phyloP scores from a whole-genome alignment of 805 yeast genomes.

The Novakomyces olei region DNA sequence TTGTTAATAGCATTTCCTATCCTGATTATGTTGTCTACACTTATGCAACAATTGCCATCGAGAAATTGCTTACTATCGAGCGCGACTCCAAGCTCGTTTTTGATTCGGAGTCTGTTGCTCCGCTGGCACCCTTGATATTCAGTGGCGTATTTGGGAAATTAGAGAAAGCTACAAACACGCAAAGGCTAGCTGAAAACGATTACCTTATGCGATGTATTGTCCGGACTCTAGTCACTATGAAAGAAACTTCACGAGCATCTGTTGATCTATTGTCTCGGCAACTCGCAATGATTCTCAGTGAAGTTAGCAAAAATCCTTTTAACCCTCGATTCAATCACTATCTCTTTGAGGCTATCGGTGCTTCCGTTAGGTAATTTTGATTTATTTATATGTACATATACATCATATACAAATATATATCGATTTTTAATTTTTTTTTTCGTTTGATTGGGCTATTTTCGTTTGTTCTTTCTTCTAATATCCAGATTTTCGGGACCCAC shows the following conservation, averaged over 20 bases:
- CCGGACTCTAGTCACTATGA: conserved; percentile 61
- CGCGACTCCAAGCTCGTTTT: conserved; percentile 33
- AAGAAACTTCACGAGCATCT: conserved; percentile 19
- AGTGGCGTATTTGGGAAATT: conserved; percentile 46
- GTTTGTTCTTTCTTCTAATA: too few relatives aligned
- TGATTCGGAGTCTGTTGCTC: conserved; percentile 46
- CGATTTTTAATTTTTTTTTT: too few relatives aligned
- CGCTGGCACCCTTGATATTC: conserved; percentile 38
- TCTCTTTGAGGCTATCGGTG: conserved; percentile 70
- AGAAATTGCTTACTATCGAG: conserved; percentile 62
- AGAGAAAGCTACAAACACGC: conserved; percentile 44
- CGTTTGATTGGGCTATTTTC: too few relatives aligned
- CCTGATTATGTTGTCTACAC: conserved; percentile 68
- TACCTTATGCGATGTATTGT: conserved; percentile 56
- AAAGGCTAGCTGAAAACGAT: conserved; percentile 85
- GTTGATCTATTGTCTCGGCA: conserved; percentile 32
- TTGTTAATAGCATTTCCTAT: conserved; percentile 46
- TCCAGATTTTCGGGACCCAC: conserved; percentile 18
- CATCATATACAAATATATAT: too few relatives aligned
- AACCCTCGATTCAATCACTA: conserved; percentile 87
- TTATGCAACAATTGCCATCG: conserved; percentile 81
- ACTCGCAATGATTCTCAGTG: conserved; percentile 41
- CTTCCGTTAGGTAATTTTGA: conserved; percentile 33
- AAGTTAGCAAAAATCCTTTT: conserved; percentile 73
- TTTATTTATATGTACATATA: too few relatives aligned